Percentiles rank a stretch among this genome's conserved stretches.
Conservation (phyloP, 177 flowering plant genomes). For the Vitis hybrid region DNA sequence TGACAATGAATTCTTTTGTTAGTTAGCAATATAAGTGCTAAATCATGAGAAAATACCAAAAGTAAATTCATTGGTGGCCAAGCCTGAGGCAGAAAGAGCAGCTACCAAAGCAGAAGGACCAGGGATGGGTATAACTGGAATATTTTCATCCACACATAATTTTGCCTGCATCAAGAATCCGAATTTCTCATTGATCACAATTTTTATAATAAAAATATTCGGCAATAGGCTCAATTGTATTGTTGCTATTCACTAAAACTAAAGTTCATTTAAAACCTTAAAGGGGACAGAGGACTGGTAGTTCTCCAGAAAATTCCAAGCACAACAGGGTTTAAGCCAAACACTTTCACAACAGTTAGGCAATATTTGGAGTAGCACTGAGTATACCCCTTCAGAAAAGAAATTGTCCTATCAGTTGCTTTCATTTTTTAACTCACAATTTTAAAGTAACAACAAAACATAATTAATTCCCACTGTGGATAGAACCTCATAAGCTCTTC, state of each 20-base stretch:
- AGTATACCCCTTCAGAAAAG: neutral
- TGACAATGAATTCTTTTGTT: neutral
- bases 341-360: neutral
- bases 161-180: slow-evolving; percentile 52
- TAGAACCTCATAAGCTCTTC: no score
- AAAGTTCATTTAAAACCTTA: neutral
- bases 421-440: no score
- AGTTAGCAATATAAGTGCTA: slow-evolving; percentile 4
- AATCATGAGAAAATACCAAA: slow-evolving; percentile 58
- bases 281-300: neutral
- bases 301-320: neutral
- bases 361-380: neutral
- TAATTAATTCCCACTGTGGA: no score
- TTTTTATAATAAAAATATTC: neutral
- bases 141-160: slow-evolving; percentile 67
- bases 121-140: slow-evolving; percentile 84
- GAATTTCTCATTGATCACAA: slow-evolving; percentile 2
- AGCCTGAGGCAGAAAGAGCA: slow-evolving; percentile 93
- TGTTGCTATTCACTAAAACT: no score
- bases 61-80: slow-evolving; percentile 74
- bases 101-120: slow-evolving; percentile 87
- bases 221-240: neutral
- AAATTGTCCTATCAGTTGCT: neutral
- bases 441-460: no score
- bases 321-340: neutral